phyloP scores from a whole-genome alignment of 1,139 yeast genomes.

The Trichomonascaceae sp. region DNA sequence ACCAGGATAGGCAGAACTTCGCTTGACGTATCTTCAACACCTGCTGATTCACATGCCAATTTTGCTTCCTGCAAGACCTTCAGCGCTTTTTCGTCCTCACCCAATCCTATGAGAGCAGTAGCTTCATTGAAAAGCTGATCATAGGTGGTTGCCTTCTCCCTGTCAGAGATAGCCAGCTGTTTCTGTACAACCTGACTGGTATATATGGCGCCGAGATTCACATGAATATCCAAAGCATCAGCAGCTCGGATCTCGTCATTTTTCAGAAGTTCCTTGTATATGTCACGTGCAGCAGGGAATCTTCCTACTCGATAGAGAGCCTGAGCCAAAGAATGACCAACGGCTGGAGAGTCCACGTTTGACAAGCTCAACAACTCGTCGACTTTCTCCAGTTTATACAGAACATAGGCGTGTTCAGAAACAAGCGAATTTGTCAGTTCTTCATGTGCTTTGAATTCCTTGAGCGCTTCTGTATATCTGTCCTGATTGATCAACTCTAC shows the following conservation, averaged over 20 bases:
- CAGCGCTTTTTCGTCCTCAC: constrained; percentile 42
- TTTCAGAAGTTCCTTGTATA: constrained; percentile 48
- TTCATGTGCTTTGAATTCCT: constrained; percentile 27
- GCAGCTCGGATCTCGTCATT: constrained; percentile 19
- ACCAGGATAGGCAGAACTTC: constrained; percentile 55
- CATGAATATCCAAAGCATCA: constrained; percentile 52
- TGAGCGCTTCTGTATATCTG: constrained; percentile 51
- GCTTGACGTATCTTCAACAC: constrained; percentile 39
- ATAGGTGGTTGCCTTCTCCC: constrained; percentile 35
- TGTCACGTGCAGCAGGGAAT: constrained; percentile 44
- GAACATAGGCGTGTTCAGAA: constrained; percentile 61
- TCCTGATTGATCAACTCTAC: constrained; percentile 72
- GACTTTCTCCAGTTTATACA: constrained; percentile 58
- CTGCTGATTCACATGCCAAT: constrained; percentile 36
- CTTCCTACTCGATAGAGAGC: constrained; percentile 63
- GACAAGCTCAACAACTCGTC: constrained; percentile 29
- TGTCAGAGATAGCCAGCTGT: background rate
- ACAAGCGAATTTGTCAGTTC: constrained; percentile 13
- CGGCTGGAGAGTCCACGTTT: constrained; percentile 17
- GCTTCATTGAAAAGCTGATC: constrained; percentile 69
- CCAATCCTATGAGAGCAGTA: constrained; percentile 44
- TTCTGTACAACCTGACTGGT: constrained; percentile 41
- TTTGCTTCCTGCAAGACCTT: constrained; percentile 48
- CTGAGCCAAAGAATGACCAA: constrained; percentile 78
- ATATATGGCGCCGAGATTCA: constrained; percentile 63